A percentile compares a stretch with the other conserved stretches of the same genome.
These are phyloP conservation scores for Carex myosuroides DNA, from an alignment of 176 grass and related monocot species.

Conservation along the genomic window DNA sequence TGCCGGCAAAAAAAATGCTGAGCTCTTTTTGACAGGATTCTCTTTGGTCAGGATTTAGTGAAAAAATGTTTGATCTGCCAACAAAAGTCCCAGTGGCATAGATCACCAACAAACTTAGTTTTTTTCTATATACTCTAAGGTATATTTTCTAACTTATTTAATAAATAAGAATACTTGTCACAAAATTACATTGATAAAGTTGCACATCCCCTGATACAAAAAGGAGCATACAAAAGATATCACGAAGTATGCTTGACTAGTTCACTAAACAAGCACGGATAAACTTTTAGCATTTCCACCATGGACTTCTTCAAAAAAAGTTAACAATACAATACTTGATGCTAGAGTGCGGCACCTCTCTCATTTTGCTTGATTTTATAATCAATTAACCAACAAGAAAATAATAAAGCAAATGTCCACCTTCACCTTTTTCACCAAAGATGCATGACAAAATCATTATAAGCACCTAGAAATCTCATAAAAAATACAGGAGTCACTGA, in stretches of 20 bases:
- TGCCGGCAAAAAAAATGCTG: not conserved
- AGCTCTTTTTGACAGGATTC: not conserved
- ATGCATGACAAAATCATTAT: not conserved
- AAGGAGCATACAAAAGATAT: not conserved
- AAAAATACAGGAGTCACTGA: not conserved
- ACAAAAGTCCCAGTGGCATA: not conserved
- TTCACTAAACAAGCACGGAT: not conserved
- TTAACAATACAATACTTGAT: not conserved
- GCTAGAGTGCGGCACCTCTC: too few relatives aligned
- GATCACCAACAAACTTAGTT: not conserved
- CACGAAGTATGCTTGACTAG: not conserved
- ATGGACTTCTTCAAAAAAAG: not conserved
- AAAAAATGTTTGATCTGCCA: not conserved
- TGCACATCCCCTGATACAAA: not conserved
- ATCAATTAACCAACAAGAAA: not conserved
- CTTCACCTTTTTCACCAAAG: not conserved
- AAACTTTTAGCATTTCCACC: not conserved
- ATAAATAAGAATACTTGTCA: not conserved
- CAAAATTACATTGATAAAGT: not conserved
- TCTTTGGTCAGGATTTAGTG: not conserved
- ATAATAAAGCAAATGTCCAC: not conserved
- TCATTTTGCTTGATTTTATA: not conserved
- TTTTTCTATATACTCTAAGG: not conserved
- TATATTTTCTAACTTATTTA: not conserved
- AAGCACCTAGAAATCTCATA: not conserved